These are phyloP conservation scores for Ophiostoma australiae DNA, from an alignment of 2,329 filamentous ascomycete genomes.

Conservation along the genomic window DNA sequence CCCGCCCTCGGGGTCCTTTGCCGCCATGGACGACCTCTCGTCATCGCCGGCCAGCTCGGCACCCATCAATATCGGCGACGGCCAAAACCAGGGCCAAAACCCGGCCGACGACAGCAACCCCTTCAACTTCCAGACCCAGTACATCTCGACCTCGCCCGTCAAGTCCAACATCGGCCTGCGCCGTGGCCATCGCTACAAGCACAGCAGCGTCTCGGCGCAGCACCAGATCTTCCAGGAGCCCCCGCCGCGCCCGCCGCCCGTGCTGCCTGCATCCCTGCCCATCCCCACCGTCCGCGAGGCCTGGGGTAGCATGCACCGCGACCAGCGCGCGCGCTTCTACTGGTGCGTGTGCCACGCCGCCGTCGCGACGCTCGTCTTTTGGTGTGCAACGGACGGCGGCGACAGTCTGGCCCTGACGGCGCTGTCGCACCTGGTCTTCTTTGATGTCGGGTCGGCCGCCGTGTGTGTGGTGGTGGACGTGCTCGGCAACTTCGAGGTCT, in stretches of 20 bases:
- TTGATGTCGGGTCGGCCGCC: slow-evolving; percentile 87
- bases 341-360: slow-evolving; percentile 89
- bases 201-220: slow-evolving; percentile 80
- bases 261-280: slow-evolving; percentile 84
- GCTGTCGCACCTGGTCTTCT: slow-evolving; percentile 87
- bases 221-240: slow-evolving; percentile 97
- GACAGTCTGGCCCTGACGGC: slow-evolving; percentile 88
- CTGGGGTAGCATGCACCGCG: slow-evolving; percentile 80
- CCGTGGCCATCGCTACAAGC: slow-evolving; percentile 95
- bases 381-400: slow-evolving; percentile 61
- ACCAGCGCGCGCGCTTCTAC: slow-evolving; percentile 74
- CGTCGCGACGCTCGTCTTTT: slow-evolving; percentile 78
- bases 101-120: slow-evolving; percentile 50
- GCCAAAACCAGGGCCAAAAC: neutral
- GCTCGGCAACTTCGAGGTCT: slow-evolving; percentile 94
- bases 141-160: slow-evolving; percentile 67
- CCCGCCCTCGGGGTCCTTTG: slow-evolving; percentile 14
- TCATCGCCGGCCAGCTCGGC: slow-evolving; percentile 17
- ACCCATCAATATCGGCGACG: neutral
- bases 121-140: slow-evolving; percentile 90
- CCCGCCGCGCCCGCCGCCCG: slow-evolving; percentile 74
- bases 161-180: slow-evolving; percentile 87
- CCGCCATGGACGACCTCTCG: slow-evolving; percentile 21
- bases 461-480: slow-evolving; percentile 91
- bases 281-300: slow-evolving; percentile 86